Evolutionary conservation across 768 basidiomycete genomes (phyloP).

Genomic region (Cystofilobasidium macerans): DNA sequence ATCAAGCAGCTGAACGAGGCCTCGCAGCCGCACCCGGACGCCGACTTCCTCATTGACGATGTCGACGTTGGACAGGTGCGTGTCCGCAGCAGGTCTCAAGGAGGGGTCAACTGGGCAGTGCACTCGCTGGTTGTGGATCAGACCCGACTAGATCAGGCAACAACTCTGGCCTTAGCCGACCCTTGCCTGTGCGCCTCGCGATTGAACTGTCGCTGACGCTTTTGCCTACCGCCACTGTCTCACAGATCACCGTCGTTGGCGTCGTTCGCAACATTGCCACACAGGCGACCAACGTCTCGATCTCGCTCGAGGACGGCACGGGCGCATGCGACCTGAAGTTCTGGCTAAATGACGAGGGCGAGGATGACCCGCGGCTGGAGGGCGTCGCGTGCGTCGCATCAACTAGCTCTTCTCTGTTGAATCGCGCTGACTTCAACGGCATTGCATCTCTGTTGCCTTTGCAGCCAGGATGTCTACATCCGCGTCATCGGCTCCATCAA

Average conservation of each 20-base stretch:
- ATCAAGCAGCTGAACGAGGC: conserved; percentile 64
- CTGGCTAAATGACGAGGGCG: conserved; percentile 47
- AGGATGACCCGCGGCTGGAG: conserved; percentile 39
- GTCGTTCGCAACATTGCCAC: conserved; percentile 57
- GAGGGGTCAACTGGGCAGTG: no score
- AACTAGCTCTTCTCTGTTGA: not conserved
- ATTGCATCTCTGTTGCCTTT: no score
- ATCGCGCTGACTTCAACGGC: conserved; percentile 44
- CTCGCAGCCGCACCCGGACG: conserved; percentile 72
- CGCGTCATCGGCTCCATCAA: conserved; percentile 73
- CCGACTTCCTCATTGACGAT: conserved; percentile 76
- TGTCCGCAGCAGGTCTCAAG: not conserved
- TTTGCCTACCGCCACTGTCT: no score
- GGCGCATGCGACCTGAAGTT: conserved; percentile 61
- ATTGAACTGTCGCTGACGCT: no score
- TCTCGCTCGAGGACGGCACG: conserved; percentile 75
- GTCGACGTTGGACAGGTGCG: conserved; percentile 67
- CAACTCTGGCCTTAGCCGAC: no score
- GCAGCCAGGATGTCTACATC: conserved; percentile 64
- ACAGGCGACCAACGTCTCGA: conserved; percentile 70
- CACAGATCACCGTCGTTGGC: conserved; percentile 65
- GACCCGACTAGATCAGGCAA: no score
- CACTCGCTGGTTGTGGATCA: no score
- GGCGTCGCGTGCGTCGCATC: conserved; percentile 15
- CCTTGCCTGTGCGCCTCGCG: no score